Evolutionary conservation across 225 moss, liverwort and hornwort genomes (phyloP).

Genomic region (Pleurozium schreberi): DNA sequence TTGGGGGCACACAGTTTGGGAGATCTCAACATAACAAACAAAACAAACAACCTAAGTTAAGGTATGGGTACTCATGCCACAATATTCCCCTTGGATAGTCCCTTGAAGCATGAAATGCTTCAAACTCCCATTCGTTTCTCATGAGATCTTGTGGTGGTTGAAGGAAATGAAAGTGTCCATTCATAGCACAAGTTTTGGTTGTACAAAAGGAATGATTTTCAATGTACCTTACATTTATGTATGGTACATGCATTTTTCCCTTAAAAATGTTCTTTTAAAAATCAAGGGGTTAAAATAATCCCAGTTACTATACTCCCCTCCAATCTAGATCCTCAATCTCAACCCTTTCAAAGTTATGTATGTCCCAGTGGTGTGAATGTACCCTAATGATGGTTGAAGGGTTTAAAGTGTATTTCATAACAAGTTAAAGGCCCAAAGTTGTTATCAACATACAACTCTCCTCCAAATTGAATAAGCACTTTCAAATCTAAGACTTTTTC

Average conservation of each 20-base stretch:
- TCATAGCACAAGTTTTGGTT: not conserved
- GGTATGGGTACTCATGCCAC: accelerated
- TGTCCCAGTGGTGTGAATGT: not conserved
- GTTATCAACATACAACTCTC: not conserved
- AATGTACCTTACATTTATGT: too few species aligned
- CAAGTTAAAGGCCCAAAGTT: accelerated
- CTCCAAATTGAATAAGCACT: not conserved
- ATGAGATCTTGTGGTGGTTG: not conserved
- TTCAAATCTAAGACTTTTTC: not conserved
- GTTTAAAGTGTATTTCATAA: not conserved
- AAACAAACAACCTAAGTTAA: too few species aligned
- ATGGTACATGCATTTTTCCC: too few species aligned
- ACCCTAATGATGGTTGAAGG: not conserved
- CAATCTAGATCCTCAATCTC: not conserved
- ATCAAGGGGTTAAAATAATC: not conserved
- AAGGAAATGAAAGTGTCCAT: not conserved
- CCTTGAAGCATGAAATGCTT: too few species aligned
- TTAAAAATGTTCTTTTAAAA: too few species aligned
- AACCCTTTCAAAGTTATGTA: not conserved
- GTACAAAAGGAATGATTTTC: not conserved
- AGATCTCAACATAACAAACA: too few species aligned
- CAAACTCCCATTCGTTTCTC: not conserved
- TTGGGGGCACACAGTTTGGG: too few species aligned
- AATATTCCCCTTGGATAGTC: not conserved
- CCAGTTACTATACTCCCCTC: not conserved